Evolutionary conservation across 805 yeast species (phyloP), one percentile per base, ranked within the genome.

Genomic region (Candida schatavii): DNA sequence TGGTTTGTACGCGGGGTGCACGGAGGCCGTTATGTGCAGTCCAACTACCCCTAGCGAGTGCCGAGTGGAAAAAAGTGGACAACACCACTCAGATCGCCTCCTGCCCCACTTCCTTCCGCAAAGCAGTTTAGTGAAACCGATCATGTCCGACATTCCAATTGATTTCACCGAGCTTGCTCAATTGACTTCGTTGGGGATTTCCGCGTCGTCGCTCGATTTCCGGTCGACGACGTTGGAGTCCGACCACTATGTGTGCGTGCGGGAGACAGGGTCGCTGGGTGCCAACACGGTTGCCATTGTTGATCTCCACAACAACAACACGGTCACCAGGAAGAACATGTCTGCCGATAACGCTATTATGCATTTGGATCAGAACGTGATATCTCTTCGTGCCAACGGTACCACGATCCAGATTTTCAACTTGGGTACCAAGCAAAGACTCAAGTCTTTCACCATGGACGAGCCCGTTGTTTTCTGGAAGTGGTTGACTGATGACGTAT

Each of bases 291-390:
- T 95, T 41, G 96, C 96, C 34, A 93, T 93, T 55, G 80, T 93
- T 48, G 95, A 93, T 60, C 74, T 93, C 57, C 75, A 79, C 49
- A 81, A 86, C 59, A 81, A 81, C 70, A 87, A 87, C 66, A 77
- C 80, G 54, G 80, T 90, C 46, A 84, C 86, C 18, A 82, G 95
- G 59, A 91, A 93, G 67, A 85, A 87, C 63, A 93, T 93, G 96
- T 78, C 87, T 42, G 99, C 99, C 35, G 99, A 93, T 67, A 86
- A 89, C 48, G 98, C 97, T 39, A 93, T 93, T 60, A 83, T 93
- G 93, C 95, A 89, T 65, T 98, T 99, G 26, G 59, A 68, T n/a
- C 81, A 84, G 63, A 81, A 85, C 66, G 88, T 90, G 48, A 89
- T 93, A 54, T 88, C 97, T 13, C 79, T 93, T 50, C 80, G 98